Evolutionary conservation across 2,329 filamentous ascomycete species (phyloP).

Genomic region (Epichloe sp.): DNA sequence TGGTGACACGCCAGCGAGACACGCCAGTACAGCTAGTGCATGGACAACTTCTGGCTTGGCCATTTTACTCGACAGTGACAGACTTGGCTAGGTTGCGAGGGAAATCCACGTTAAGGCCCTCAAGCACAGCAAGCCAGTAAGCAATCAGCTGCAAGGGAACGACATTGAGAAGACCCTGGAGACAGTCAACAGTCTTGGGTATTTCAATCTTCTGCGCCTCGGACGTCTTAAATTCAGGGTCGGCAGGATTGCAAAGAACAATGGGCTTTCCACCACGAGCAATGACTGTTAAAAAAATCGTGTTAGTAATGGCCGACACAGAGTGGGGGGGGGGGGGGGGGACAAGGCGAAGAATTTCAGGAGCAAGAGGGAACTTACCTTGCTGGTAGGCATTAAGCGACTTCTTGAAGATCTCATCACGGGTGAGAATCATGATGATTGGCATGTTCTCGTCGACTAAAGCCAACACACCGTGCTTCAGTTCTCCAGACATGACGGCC

Average conservation of each 20-base stretch:
- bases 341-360: neutral
- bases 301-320: constrained; percentile 9
- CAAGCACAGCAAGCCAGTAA: constrained; percentile 95
- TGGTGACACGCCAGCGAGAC: constrained; percentile 5
- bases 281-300: constrained; percentile 49
- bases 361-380: constrained; percentile 36
- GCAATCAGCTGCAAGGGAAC: constrained; percentile 95
- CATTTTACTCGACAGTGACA: constrained; percentile 88
- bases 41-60: neutral
- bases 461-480: constrained; percentile 96
- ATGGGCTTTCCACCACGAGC: constrained; percentile 92
- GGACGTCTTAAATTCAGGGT: constrained; percentile 76
- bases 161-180: constrained; percentile 96
- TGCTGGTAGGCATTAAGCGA: constrained; percentile 99
- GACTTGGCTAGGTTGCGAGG: constrained; percentile 98
- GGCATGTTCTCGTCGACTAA: constrained; percentile 96
- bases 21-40: neutral
- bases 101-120: constrained; percentile 96
- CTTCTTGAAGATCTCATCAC: constrained; percentile 92
- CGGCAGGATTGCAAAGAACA: constrained; percentile 88
- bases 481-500: constrained; percentile 98
- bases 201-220: constrained; percentile 97
- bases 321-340: neutral
- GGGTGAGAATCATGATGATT: constrained; percentile 98
- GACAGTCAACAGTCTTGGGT: constrained; percentile 83